Base-by-base conservation (phyloP, 2,329 filamentous ascomycete genomes). In the Colletotrichum euphorbiae region DNA sequence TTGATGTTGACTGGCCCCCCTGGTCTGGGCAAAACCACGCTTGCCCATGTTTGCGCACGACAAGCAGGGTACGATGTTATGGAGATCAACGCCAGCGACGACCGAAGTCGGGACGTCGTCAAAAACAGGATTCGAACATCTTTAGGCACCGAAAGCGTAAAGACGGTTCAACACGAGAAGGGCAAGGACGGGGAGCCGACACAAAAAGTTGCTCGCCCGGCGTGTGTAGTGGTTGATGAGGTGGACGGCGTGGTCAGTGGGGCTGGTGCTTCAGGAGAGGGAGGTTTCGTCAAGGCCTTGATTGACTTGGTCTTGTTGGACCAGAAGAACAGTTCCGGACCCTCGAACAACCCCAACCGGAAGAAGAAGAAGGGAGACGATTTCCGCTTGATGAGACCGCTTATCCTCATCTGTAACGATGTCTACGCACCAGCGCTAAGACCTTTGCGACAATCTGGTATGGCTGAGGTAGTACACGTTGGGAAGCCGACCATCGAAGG, bases 11-110 rank as follows among this genome's bases (percentile, higher is more conserved):
- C 95, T 1, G 97, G 96, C 0, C 94, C 96, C 0, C 96, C 96
- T 0, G 96, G 96, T 2, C 83, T 99, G 11, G 96, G 96, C 31
- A 99, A 99, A 82, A 99, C 96, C 0, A 99, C 96, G 0, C 79
- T 99, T 54, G 96, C 96, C 2, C 96, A 99, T 79, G 96, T 99
- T 0, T 98, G 96, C 77, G 97, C 97, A 0, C 90, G 86, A 72
- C 96, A 99, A 79, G 96, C 96, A 5, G 96, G 96, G 0, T 99
- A 99, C 74, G 96, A 98, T 75, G 92, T 97, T 1, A 87, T 98
- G 76, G 96, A 99, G 77, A 97, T 99, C 80, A 99, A 99, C 74
- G 96, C 97, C 8, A 98, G 95, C 74, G 96, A 99, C 75, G 97
- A 99, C 76, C 87, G 96, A 74, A 97, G 93, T 75, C 87, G 88